Evolutionary conservation across 345 rosid genomes (phyloP).

Genomic region (Eutrema yunnanense): DNA sequence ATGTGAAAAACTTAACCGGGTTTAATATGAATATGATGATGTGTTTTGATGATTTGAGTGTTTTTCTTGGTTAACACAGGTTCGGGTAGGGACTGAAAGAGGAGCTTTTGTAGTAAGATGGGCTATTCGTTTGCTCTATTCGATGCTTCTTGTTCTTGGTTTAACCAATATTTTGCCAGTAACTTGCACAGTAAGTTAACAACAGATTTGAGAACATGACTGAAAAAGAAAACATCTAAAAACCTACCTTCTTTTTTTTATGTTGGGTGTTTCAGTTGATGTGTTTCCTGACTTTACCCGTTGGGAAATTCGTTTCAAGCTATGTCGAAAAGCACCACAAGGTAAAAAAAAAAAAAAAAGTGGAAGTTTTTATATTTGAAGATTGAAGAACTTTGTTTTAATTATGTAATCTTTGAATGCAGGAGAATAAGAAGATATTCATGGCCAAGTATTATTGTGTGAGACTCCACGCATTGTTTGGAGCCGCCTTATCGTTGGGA

Average conservation of each 20-base stretch:
- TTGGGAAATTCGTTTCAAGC: slow-evolving; percentile 54
- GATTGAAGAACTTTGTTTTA: not conserved
- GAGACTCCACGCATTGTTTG: slow-evolving; percentile 68
- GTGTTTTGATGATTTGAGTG: not conserved
- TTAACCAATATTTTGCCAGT: slow-evolving; percentile 52
- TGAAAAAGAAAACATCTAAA: not conserved
- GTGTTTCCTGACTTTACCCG: slow-evolving; percentile 65
- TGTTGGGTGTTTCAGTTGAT: slow-evolving; percentile 43
- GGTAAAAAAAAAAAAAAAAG: slow-evolving; percentile 31
- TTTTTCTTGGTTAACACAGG: slow-evolving; percentile 36
- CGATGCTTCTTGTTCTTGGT: slow-evolving; percentile 45
- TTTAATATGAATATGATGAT: not conserved
- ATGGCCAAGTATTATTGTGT: slow-evolving; percentile 95
- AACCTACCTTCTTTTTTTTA: not conserved
- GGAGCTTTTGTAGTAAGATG: slow-evolving; percentile 52
- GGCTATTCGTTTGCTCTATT: slow-evolving; percentile 41
- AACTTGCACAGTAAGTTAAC: slow-evolving; percentile 59
- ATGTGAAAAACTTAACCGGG: not conserved
- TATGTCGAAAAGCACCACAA: slow-evolving; percentile 69
- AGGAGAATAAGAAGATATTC: slow-evolving; percentile 77
- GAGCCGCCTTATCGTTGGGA: slow-evolving; percentile 72
- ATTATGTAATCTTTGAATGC: not conserved
- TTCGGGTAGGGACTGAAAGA: slow-evolving; percentile 60
- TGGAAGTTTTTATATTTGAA: not conserved
- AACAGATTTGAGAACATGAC: not conserved